Evolutionary conservation across 2,329 filamentous ascomycete species (phyloP).

Genomic region (Cylindrodendrum hubeiense): DNA sequence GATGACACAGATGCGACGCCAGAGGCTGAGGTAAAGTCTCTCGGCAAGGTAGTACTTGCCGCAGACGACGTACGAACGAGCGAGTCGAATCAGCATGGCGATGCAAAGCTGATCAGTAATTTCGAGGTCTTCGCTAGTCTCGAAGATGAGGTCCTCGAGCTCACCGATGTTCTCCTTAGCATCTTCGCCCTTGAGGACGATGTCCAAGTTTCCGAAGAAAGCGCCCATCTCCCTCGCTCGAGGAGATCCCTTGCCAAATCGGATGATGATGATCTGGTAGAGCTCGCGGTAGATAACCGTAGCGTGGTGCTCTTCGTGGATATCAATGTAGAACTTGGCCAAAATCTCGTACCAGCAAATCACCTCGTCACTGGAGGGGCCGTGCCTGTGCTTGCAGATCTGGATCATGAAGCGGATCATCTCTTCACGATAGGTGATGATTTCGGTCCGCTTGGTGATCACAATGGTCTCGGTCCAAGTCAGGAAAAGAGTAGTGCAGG

Average conservation of each 20-base stretch:
- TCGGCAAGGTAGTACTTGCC: slow-evolving; percentile 51
- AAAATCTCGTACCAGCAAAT: slow-evolving; percentile 53
- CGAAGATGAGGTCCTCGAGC: slow-evolving; percentile 51
- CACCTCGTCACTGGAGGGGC: slow-evolving; percentile 50
- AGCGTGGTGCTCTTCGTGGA: slow-evolving; percentile 50
- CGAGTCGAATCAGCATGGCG: slow-evolving; percentile 50
- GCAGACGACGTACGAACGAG: slow-evolving; percentile 49
- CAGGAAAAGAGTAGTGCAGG: slow-evolving; percentile 53
- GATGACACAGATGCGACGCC: slow-evolving; percentile 52
- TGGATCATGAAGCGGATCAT: slow-evolving; percentile 55
- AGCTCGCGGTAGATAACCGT: slow-evolving; percentile 50
- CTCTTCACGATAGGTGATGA: slow-evolving; percentile 52
- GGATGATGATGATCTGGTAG: slow-evolving; percentile 48
- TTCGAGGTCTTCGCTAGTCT: slow-evolving; percentile 50
- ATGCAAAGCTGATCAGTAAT: slow-evolving; percentile 49
- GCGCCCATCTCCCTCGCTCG: slow-evolving; percentile 46
- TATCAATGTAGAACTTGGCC: slow-evolving; percentile 51
- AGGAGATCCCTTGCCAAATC: slow-evolving; percentile 48
- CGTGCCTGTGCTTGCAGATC: slow-evolving; percentile 51
- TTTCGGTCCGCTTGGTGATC: slow-evolving; percentile 51
- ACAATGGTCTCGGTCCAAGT: slow-evolving; percentile 49
- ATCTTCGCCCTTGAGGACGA: slow-evolving; percentile 47
- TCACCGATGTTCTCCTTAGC: slow-evolving; percentile 44
- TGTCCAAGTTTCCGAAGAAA: slow-evolving; percentile 50
- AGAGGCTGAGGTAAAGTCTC: slow-evolving; percentile 54